Percentiles rank a stretch among this genome's conserved stretches.
Evolutionary conservation across 208 protist genomes (phyloP).

Genomic region (Acanthamoeba sp.): DNA sequence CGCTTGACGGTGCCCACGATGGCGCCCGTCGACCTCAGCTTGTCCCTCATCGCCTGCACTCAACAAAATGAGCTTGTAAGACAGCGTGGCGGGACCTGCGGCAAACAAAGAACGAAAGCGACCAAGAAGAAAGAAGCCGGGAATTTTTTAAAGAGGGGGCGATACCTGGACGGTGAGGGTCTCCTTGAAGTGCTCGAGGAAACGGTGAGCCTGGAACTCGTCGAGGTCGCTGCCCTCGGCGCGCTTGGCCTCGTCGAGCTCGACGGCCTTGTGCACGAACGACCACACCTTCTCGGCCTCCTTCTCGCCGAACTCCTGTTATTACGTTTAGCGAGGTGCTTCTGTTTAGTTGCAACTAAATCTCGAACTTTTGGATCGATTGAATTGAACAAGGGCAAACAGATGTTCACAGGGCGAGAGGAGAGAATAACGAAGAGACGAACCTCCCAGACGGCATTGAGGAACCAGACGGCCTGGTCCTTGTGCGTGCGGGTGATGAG

Average conservation of each 20-base stretch:
- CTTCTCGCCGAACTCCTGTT: neutral
- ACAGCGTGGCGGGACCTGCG: neutral
- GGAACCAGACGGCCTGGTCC: slow-evolving; percentile 78
- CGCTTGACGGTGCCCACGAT: slow-evolving; percentile 8
- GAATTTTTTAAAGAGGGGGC: slow-evolving; percentile 9
- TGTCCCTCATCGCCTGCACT: slow-evolving; percentile 34
- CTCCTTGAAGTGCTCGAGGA: too few species aligned
- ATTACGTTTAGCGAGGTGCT: too few species aligned
- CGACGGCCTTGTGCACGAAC: slow-evolving; percentile 21
- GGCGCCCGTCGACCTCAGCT: slow-evolving; percentile 45
- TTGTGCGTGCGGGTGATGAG: slow-evolving; percentile 55
- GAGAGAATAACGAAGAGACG: too few species aligned
- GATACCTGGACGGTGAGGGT: neutral
- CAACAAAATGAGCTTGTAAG: neutral
- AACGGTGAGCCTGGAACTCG: too few species aligned
- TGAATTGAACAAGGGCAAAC: too few species aligned
- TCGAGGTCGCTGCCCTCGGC: neutral
- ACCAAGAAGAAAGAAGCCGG: slow-evolving; percentile 5
- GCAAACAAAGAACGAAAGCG: too few species aligned
- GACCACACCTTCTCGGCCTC: slow-evolving; percentile 70
- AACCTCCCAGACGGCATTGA: slow-evolving; percentile 76
- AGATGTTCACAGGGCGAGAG: neutral
- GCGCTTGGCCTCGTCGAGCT: slow-evolving; percentile 57
- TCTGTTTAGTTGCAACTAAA: too few species aligned
- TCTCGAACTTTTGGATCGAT: too few species aligned